Base-by-base conservation (phyloP, 352 stramenopile genomes). In the Pythium myriotylum region DNA sequence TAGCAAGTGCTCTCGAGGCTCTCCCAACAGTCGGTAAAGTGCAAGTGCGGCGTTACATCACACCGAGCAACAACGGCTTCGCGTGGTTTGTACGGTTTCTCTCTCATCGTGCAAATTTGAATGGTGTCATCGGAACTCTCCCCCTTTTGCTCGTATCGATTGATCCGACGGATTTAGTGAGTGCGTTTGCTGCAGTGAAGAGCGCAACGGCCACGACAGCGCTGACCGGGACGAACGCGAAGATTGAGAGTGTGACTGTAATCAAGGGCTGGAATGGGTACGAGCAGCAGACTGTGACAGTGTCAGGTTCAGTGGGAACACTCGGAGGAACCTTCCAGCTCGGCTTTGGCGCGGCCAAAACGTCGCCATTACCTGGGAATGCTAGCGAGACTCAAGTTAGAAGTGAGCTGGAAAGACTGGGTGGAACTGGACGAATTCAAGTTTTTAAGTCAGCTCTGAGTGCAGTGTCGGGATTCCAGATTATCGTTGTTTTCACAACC, bases 251-350 rank as follows among this genome's bases (percentile, higher is more conserved):
- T 17, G 72, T 74, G 6, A 92, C 90, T 2, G 74, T 95, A 33
- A 86, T 98, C 5, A 70, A 88, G 17, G 88, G 82, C 10, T 96
- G 93, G 65, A 92, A 95, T 19, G 95, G 96, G 5, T 98, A 86
- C 53, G 94, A 97, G 32, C 89, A 98, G 62, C 95, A 98, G 56
- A 82, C 79, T 6, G 64, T 98, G 2, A 87, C 72, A 3, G 72
- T 98, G 13, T 75, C 71, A 2, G 84, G 88, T 1, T 85, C 79
- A 19, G 62, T 65, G 3, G 85, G 81, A 0, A 68, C 51, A 0
- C 81, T 98, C 2, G 81, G 84, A 12, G 96, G 96, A 8, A 77
- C 77, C 20, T 98, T 98, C 59, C 74, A 77, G 33, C 62, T 99
- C 26, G 77, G 69, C 9, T 97, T 97, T 58, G 67, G 94, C 54